phyloP scores from a whole-genome alignment of 352 stramenopile species.

The Pythium rhizo-oryzae region DNA sequence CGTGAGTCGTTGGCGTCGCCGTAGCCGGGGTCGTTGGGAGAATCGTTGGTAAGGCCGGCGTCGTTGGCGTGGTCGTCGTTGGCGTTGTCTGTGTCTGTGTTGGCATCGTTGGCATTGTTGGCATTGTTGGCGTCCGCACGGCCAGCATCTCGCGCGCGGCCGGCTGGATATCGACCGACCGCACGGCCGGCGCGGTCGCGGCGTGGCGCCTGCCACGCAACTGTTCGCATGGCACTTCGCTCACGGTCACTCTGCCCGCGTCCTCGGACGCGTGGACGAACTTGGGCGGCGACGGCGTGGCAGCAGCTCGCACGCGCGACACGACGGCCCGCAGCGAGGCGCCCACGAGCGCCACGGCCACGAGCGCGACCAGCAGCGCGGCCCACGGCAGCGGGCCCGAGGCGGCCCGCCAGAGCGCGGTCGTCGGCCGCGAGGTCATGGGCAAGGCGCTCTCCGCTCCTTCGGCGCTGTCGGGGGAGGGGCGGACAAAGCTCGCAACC shows the following conservation, averaged over 20 bases:
- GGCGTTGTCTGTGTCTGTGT: not conserved
- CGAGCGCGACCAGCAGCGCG: not conserved
- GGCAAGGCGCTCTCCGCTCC: not conserved
- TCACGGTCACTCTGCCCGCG: conserved; percentile 21
- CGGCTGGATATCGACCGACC: conserved; percentile 31
- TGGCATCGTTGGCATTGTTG: conserved; percentile 1
- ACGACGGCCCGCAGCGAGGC: no score
- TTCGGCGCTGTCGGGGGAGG: not conserved
- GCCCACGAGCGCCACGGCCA: not conserved
- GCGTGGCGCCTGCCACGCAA: conserved; percentile 4
- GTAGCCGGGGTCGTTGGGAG: no score
- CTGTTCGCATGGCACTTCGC: conserved; percentile 21
- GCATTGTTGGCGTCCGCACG: not conserved
- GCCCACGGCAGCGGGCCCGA: not conserved
- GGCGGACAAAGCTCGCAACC: conserved; percentile 6
- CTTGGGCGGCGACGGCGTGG: not conserved
- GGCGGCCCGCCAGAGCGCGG: not conserved
- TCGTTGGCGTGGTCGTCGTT: conserved; percentile 5
- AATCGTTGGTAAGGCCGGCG: not conserved
- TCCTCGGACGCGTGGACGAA: not conserved
- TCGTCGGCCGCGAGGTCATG: not conserved
- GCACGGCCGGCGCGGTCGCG: conserved; percentile 11
- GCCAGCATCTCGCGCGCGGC: conserved; percentile 10
- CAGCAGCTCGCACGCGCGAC: not conserved
- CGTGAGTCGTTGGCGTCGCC: not conserved